These are phyloP conservation scores for Rhodotorula sp. DNA, from an alignment of 1,284 basidiomycete species.

Conservation along the genomic window DNA sequence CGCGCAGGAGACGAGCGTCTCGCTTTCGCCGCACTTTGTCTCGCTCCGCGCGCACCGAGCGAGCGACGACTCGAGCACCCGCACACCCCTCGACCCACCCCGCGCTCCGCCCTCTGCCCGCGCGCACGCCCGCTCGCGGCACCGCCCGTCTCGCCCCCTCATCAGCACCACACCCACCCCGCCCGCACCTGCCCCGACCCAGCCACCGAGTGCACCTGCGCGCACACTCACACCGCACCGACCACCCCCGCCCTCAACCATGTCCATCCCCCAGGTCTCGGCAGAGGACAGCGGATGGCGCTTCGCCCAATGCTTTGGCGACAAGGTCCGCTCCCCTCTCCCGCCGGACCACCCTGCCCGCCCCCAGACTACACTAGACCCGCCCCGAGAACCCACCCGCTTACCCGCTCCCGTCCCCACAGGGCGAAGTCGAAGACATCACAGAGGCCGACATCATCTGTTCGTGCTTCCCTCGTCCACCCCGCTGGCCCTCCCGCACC, in stretches of 20 bases:
- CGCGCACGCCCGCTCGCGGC: too few relatives aligned
- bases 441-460: slow-evolving; percentile 99
- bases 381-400: neutral
- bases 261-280: slow-evolving; percentile 14
- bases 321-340: slow-evolving; percentile 67
- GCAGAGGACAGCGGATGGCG: slow-evolving; percentile 89
- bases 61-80: too few relatives aligned
- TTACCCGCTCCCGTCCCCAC: neutral
- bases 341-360: neutral
- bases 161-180: neutral
- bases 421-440: slow-evolving; percentile 89
- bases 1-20: too few relatives aligned
- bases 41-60: too few relatives aligned
- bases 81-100: too few relatives aligned
- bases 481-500: neutral
- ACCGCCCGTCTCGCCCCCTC: too few relatives aligned
- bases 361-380: accelerated
- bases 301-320: slow-evolving; percentile 99
- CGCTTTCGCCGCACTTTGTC: too few relatives aligned
- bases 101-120: too few relatives aligned
- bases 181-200: too few relatives aligned
- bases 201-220: too few relatives aligned
- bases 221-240: too few relatives aligned
- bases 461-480: neutral
- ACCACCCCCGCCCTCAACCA: neutral